Conservation (phyloP, 129 eudicot genomes). For the Arctium minus region DNA sequence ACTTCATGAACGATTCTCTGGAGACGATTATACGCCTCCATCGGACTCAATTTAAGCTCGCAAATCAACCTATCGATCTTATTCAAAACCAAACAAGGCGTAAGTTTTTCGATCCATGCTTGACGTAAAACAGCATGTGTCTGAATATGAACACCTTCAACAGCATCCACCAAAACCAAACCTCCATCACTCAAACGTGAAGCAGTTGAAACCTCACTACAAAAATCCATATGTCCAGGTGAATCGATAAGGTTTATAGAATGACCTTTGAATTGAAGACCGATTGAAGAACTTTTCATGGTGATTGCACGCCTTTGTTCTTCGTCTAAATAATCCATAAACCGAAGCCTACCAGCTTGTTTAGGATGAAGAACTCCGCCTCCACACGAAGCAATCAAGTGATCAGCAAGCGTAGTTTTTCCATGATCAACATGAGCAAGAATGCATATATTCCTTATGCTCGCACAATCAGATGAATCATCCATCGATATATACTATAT, state of each 20-base stretch:
- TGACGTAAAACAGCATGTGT: slow-evolving; percentile 94
- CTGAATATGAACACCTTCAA: slow-evolving; percentile 97
- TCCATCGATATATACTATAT: slow-evolving; percentile 22
- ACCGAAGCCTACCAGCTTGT: slow-evolving; percentile 88
- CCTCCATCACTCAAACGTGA: slow-evolving; percentile 95
- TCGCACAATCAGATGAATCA: slow-evolving; percentile 37
- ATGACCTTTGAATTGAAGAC: slow-evolving; percentile 46
- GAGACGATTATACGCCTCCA: slow-evolving; percentile 79
- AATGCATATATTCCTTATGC: slow-evolving; percentile 79
- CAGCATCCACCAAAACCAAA: slow-evolving; percentile 90
- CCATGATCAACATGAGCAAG: slow-evolving; percentile 99
- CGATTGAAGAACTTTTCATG: slow-evolving; percentile 91
- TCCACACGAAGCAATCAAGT: slow-evolving; percentile 77
- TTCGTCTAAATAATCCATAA: slow-evolving; percentile 89
- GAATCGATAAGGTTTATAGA: slow-evolving; percentile 79
- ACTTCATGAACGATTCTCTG: slow-evolving; percentile 90
- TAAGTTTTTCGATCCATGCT: slow-evolving; percentile 94
- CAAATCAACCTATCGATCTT: slow-evolving; percentile 89
- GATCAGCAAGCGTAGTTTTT: slow-evolving; percentile 94
- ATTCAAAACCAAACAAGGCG: slow-evolving; percentile 85
- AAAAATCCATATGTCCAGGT: slow-evolving; percentile 98
- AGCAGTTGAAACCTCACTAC: slow-evolving; percentile 98
- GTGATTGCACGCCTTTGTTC: slow-evolving; percentile 96
- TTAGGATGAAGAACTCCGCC: slow-evolving; percentile 88
- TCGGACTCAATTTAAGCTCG: slow-evolving; percentile 78